These are phyloP conservation scores for Stephanocyclus meneghinianus DNA, from an alignment of 352 stramenopile genomes.

Conservation along the genomic window DNA sequence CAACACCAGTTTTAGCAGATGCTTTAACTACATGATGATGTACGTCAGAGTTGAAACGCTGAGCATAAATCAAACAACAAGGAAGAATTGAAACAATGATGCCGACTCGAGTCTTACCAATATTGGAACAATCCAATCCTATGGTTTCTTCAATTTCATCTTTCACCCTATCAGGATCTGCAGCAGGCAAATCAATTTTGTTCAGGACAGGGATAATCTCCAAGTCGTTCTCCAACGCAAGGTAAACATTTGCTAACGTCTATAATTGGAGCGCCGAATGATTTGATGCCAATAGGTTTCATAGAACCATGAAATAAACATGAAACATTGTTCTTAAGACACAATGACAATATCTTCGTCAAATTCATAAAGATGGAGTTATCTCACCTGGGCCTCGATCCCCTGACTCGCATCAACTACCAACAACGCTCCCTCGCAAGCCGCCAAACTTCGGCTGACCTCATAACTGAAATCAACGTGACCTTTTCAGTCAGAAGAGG, in stretches of 20 bases:
- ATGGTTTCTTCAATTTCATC: conserved; percentile 87
- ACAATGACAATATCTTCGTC: not conserved
- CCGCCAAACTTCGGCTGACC: conserved; percentile 94
- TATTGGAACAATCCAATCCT: conserved; percentile 84
- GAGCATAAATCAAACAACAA: not conserved
- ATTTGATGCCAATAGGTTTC: not conserved
- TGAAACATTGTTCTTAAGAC: not conserved
- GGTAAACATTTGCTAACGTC: conserved; percentile 97
- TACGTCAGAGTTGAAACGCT: too few species aligned
- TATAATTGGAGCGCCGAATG: conserved; percentile 18
- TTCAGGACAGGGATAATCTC: conserved; percentile 98
- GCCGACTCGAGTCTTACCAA: conserved; percentile 48
- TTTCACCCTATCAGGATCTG: conserved; percentile 87
- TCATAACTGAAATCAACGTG: conserved; percentile 98
- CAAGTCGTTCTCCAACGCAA: conserved; percentile 95
- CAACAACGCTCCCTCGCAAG: conserved; percentile 96
- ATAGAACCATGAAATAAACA: conserved; percentile 7
- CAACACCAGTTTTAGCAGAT: conserved; percentile 84
- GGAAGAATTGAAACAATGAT: conserved; percentile 45
- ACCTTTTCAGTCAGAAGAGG: not conserved
- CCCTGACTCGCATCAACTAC: conserved; percentile 97
- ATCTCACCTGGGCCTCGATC: conserved; percentile 92
- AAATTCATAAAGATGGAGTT: not conserved
- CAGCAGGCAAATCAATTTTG: conserved; percentile 98
- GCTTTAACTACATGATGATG: conserved; percentile 53